Base-by-base conservation (phyloP, 306 rosid genomes). In the Cyclanthera cordifolia region DNA sequence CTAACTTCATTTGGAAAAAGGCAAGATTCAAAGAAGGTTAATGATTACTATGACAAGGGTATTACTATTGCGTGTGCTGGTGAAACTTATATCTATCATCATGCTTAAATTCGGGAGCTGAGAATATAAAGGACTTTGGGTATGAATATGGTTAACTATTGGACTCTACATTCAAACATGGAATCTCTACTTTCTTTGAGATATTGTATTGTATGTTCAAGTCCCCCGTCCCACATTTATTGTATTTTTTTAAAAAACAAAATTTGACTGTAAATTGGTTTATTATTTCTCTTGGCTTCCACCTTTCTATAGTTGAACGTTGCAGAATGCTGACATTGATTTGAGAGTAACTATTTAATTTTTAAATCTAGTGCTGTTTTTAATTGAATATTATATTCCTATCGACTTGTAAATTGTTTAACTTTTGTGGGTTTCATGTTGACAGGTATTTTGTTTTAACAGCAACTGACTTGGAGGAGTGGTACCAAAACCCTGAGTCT, bases 391-490 rank as follows among this genome's bases (percentile, higher is more conserved):
- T 23, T 43, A 43, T 64, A 20, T 14, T 63, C 16, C 46, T 43
- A 43, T 64, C 0, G 5, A 39, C 47, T 39, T 64, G 19, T 21
- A 2, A 64, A 64, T 53, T 20, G 17, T 20, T 56, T 14, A 20
- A 66, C 12, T 45, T 17, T 55, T 4, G 24, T 21, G 48, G 69
- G 45, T 71, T 64, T 47, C 37, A 65, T 53, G 74, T 46, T 54
- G 25, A 74, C 90, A 92, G 98, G 88, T 92, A 92, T 76, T 92
- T 89, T 83, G 96, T 92, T 77, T 84, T 92, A 67, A 80, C 87
- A 67, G 69, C 90, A 27, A 82, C 85, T 75, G 98, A 92, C 84
- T 81, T 92, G 88, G 95, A 89, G 83, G 95, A 87, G 78, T 87
- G 91, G 95, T 92, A 87, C 73, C 88, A 68, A 72, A 87, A 84